These are phyloP conservation scores for Eustoma russellianum DNA, from an alignment of 257 asterid species.

Conservation along the genomic window DNA sequence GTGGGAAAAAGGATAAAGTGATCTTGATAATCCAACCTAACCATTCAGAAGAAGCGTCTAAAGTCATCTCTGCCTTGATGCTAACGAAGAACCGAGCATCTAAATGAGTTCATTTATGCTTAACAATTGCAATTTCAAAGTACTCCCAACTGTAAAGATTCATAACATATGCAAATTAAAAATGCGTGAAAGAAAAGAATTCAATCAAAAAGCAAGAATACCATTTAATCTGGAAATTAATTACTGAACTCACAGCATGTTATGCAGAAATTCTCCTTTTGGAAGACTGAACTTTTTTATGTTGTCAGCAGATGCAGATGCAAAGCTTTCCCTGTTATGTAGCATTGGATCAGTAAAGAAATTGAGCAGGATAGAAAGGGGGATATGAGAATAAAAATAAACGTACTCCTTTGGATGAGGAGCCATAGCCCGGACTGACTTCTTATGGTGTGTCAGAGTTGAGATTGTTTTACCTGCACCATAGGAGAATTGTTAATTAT, in stretches of 20 bases:
- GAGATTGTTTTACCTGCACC: slow-evolving; percentile 74
- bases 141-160: too few species aligned
- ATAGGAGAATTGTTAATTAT: slow-evolving; percentile 15
- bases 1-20: too few species aligned
- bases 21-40: too few species aligned
- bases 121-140: too few species aligned
- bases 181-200: neutral
- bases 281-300: slow-evolving; percentile 89
- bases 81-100: too few species aligned
- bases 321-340: slow-evolving; percentile 70
- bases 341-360: slow-evolving; percentile 12
- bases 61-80: too few species aligned
- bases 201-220: neutral
- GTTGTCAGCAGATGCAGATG: slow-evolving; percentile 97
- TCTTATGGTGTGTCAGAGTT: slow-evolving; percentile 83
- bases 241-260: slow-evolving; percentile 82
- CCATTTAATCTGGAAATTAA: neutral
- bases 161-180: too few species aligned
- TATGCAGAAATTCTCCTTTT: slow-evolving; percentile 95
- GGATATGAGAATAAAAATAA: neutral
- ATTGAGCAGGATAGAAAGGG: neutral
- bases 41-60: too few species aligned
- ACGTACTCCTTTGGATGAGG: slow-evolving; percentile 72
- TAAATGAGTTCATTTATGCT: too few species aligned
- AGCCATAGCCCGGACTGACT: slow-evolving; percentile 87